Base-by-base conservation (phyloP, 2,329 filamentous ascomycete genomes). In the Graphilbum fragrans region DNA sequence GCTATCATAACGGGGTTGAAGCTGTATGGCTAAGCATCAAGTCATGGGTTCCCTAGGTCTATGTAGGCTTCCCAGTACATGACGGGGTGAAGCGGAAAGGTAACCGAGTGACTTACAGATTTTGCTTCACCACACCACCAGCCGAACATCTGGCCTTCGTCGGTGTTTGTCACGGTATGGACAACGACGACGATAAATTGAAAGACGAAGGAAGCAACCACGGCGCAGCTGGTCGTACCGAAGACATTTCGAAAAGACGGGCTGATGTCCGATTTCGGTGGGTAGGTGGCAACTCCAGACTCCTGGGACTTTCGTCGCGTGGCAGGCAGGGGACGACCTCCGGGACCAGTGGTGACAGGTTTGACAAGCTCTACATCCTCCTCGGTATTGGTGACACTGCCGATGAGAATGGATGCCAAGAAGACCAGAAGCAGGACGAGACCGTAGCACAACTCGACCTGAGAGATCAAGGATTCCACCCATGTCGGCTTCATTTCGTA, bases 241-340 rank as follows among this genome's bases (percentile, higher is more conserved):
- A 10, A 34, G 17, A 12, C n/a, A 7, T 76, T 67, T 58, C 84
- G 86, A 50, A 78, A 69, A 37, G 69, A 65, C n/a, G 66, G 71
- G 46, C 79, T 80, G 58, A 86, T 78, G 50, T 77, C 70, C 22
- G 31, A 16, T 8, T 49, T 41, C 20, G 38, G 29, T 2, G 41
- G 32, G 21, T 42, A 46, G 3, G 41, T 19, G 17, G 35, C 29
- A n/a, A 27, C 39, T 10, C 36, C 22, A 2, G 45, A 41, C 14
- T 47, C 45, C 16, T 71, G 58, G 62, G 67, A 63, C 57, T 65
- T 66, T 44, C 66, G 76, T 56, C 78, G 82, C 45, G 69, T 74
- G 38, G 67, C 57, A n/a, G 86, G 87, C 41, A 95, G 67, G 27
- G 86, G 86, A 58, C 93, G 88, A 50, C 88, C 90, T 42, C 86